These are phyloP conservation scores for Blepharisma undulans DNA, from an alignment of 169 alveolate genomes.

Conservation along the genomic window DNA sequence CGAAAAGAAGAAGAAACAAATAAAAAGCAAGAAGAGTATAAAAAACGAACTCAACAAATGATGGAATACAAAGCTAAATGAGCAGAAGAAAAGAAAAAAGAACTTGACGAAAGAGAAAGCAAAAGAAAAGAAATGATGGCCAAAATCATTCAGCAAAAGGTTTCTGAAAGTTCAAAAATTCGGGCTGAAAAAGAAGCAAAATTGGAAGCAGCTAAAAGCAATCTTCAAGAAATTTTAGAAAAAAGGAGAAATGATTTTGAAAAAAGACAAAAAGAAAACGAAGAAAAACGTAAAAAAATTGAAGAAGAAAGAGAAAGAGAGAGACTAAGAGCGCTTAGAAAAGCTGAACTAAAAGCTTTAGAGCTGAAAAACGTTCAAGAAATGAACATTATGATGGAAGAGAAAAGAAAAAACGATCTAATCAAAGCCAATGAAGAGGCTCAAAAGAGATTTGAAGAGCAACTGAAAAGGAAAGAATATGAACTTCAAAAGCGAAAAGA, in stretches of 20 bases:
- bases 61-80: slow-evolving; percentile 41
- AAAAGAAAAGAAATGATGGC: slow-evolving; percentile 38
- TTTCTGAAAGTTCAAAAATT: slow-evolving; percentile 36
- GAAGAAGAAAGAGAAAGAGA: slow-evolving; percentile 59
- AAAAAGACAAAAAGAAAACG: slow-evolving; percentile 47
- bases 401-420: not conserved
- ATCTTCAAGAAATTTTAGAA: slow-evolving; percentile 47
- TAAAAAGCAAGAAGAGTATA: slow-evolving; percentile 51
- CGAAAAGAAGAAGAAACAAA: slow-evolving; percentile 61
- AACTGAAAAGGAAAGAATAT: not conserved
- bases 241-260: slow-evolving; percentile 50
- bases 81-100: slow-evolving; percentile 49
- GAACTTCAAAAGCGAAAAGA: not conserved
- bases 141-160: slow-evolving; percentile 32
- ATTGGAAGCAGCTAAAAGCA: slow-evolving; percentile 53
- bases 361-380: slow-evolving; percentile 59
- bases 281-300: slow-evolving; percentile 45
- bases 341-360: slow-evolving; percentile 45
- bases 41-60: slow-evolving; percentile 54
- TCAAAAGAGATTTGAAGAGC: not conserved
- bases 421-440: not conserved
- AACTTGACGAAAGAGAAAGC: slow-evolving; percentile 59
- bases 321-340: slow-evolving; percentile 15
- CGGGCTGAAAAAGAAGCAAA: slow-evolving; percentile 52
- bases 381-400: slow-evolving; percentile 25